phyloP scores from a whole-genome alignment of 2,329 filamentous ascomycete genomes.

The Amauroascus niger region DNA sequence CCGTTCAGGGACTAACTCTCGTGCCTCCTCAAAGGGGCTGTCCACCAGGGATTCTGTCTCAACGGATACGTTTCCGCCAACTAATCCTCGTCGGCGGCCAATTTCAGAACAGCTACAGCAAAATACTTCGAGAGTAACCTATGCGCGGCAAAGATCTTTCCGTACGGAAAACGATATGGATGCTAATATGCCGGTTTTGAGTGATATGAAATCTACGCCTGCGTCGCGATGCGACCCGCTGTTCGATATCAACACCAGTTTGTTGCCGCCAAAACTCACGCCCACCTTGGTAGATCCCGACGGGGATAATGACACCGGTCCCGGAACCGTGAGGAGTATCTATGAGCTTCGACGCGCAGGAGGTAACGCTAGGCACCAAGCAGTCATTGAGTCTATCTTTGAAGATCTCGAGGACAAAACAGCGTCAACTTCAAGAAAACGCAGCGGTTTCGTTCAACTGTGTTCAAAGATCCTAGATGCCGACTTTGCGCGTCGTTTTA shows the following conservation, averaged over 20 bases:
- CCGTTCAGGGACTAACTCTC: slow-evolving; percentile 6
- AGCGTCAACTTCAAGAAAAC: slow-evolving; percentile 39
- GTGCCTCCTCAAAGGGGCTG: not conserved
- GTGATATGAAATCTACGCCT: not conserved
- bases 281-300: slow-evolving; percentile 33
- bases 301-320: slow-evolving; percentile 32
- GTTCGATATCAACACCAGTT: slow-evolving; percentile 1
- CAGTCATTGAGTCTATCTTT: slow-evolving; percentile 47
- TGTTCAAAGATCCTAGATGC: slow-evolving; percentile 42
- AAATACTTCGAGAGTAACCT: slow-evolving; percentile 44
- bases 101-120: slow-evolving; percentile 17
- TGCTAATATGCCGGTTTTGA: not conserved
- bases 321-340: slow-evolving; percentile 43
- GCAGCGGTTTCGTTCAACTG: slow-evolving; percentile 49
- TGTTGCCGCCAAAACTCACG: not conserved
- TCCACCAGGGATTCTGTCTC: not conserved
- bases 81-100: not conserved
- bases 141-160: slow-evolving; percentile 51
- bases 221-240: not conserved
- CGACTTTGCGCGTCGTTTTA: slow-evolving; percentile 45
- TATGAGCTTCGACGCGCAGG: slow-evolving; percentile 54
- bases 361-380: slow-evolving; percentile 47
- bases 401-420: slow-evolving; percentile 48
- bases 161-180: slow-evolving; percentile 41
- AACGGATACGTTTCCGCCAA: not conserved